These are phyloP conservation scores for Aspergillus leporis DNA, from an alignment of 495 filamentous ascomycete genomes.

Conservation along the genomic window DNA sequence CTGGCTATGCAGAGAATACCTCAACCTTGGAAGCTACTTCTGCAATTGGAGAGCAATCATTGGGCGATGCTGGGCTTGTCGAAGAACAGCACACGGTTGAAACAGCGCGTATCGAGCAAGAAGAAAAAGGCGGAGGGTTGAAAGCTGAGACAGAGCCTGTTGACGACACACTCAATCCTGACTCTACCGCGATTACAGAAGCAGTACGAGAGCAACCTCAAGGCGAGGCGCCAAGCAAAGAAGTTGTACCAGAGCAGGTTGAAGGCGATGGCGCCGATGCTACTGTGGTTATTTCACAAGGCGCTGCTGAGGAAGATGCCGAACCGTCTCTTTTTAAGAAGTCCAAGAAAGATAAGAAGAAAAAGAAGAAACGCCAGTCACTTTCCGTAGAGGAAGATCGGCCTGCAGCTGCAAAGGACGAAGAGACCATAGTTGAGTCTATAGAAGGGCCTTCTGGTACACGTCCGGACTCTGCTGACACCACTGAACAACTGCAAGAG, in stretches of 20 bases:
- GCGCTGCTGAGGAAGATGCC: conserved; percentile 8
- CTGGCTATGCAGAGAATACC: background rate
- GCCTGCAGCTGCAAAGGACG: conserved; percentile 4
- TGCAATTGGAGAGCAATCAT: conserved; percentile 1
- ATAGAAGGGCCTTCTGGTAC: conserved; percentile 13
- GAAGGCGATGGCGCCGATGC: background rate
- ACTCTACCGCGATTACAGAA: background rate
- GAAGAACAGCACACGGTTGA: conserved; percentile 1
- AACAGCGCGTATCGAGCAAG: background rate
- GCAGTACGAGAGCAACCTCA: background rate
- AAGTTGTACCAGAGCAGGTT: background rate
- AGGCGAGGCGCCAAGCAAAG: conserved; percentile 15
- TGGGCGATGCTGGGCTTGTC: background rate
- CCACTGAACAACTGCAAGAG: conserved; percentile 26
- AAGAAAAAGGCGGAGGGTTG: background rate
- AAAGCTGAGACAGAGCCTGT: background rate
- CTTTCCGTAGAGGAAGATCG: conserved; percentile 20
- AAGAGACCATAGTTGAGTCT: conserved; percentile 5
- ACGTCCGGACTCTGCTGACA: conserved; percentile 25
- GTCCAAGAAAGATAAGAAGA: conserved; percentile 26
- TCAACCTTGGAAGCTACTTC: conserved; percentile 3
- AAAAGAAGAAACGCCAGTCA: conserved; percentile 39
- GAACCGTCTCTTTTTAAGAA: conserved; percentile 11
- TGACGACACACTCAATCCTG: background rate
- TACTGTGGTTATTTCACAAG: conserved; percentile 3